Conservation (phyloP, 2,329 filamentous ascomycete species). For the Fusarium sp. region DNA sequence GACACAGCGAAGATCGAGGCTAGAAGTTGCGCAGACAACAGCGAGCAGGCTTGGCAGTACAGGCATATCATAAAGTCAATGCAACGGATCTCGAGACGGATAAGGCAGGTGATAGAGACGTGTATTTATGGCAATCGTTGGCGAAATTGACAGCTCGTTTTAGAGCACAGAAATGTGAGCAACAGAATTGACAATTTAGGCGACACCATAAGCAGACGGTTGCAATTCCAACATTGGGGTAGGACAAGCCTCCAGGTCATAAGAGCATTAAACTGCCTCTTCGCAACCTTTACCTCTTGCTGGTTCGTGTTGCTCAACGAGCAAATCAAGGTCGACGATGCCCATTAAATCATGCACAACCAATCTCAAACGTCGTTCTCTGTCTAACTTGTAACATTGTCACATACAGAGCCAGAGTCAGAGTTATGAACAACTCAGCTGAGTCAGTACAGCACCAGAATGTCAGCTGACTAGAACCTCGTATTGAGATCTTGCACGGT, state of each 20-base stretch:
- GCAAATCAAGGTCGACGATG: not conserved
- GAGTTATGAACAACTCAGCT: not conserved
- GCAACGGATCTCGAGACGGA: constrained; percentile 23
- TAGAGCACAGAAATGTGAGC: constrained; percentile 1
- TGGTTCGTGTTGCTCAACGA: not conserved
- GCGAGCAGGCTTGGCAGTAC: constrained; percentile 16
- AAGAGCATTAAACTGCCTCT: not conserved
- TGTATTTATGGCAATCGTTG: constrained; percentile 22
- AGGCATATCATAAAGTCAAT: constrained; percentile 18
- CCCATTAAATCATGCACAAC: not conserved
- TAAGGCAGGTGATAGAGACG: constrained; percentile 20
- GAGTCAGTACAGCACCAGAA: constrained; percentile 4
- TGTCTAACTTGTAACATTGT: not conserved
- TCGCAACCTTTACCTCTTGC: not conserved
- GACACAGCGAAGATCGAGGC: not conserved
- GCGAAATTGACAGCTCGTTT: constrained; percentile 29
- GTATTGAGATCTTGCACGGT: not conserved
- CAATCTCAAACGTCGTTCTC: not conserved
- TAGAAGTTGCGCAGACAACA: not conserved
- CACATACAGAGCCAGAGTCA: not conserved
- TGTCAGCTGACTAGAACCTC: constrained; percentile 28
- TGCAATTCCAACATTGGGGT: constrained; percentile 5
- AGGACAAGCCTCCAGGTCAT: constrained; percentile 8
- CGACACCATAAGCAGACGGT: constrained; percentile 8
- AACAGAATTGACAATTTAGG: not conserved